A percentile compares a stretch with the other conserved stretches of the same genome.
Conservation (phyloP, 176 grass and related monocot genomes). For the Paspalum vaginatum region DNA sequence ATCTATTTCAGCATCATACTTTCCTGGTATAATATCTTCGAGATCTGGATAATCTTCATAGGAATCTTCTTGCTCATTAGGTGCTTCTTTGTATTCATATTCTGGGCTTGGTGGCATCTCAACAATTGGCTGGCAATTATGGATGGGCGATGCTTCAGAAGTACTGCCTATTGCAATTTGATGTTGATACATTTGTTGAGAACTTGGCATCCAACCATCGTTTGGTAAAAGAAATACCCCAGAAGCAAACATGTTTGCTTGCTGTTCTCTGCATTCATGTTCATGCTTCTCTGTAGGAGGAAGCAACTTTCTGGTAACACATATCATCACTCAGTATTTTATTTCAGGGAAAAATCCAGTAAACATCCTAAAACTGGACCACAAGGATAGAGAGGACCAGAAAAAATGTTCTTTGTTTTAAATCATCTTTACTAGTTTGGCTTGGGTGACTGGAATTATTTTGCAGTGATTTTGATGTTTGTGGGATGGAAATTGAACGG, state of each 20-base stretch:
- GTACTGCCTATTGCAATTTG: constrained; percentile 30
- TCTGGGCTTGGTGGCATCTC: constrained; percentile 54
- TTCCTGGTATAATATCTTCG: constrained; percentile 47
- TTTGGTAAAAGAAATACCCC: constrained; percentile 25
- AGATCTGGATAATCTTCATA: constrained; percentile 45
- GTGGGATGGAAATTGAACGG: not conserved
- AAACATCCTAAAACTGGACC: not conserved
- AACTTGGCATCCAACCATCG: constrained; percentile 26
- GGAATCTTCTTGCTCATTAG: constrained; percentile 22
- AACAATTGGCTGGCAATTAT: constrained; percentile 50
- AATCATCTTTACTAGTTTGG: constrained; percentile 4
- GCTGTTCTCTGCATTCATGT: constrained; percentile 12
- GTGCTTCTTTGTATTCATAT: constrained; percentile 40
- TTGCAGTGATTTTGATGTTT: not conserved
- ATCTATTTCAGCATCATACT: constrained; percentile 49
- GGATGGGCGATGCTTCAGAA: constrained; percentile 23
- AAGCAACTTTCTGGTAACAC: constrained; percentile 41
- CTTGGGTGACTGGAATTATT: not conserved
- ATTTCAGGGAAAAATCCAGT: not conserved
- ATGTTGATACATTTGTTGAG: constrained; percentile 24
- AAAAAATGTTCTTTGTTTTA: not conserved
- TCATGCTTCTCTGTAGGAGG: constrained; percentile 40
- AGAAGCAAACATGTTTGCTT: constrained; percentile 34
- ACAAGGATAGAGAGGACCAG: not conserved
- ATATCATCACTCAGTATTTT: constrained; percentile 28